These are phyloP conservation scores for Aspergillus awamori DNA, from an alignment of 2,329 filamentous ascomycete species.

Conservation along the genomic window DNA sequence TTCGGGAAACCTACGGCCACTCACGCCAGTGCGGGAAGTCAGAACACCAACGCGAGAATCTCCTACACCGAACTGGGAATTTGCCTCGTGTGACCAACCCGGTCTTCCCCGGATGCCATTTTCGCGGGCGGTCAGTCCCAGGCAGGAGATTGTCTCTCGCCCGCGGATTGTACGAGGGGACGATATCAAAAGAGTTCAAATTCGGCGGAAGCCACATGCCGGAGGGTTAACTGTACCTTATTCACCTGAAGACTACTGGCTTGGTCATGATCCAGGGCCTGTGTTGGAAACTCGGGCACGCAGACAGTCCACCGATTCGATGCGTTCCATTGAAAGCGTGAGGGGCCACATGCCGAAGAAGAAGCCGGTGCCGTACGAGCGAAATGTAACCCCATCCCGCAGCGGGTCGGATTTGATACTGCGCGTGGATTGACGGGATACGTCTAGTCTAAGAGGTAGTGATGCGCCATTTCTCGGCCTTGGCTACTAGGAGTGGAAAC, in stretches of 20 bases:
- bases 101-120: conserved; percentile 27
- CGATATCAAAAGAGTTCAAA: conserved; percentile 37
- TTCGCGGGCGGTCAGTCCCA: conserved; percentile 26
- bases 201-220: conserved; percentile 32
- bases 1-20: conserved; percentile 22
- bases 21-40: conserved; percentile 28
- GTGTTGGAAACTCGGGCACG: conserved; percentile 1
- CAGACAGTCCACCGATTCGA: conserved; percentile 11
- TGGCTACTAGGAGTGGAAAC: background rate
- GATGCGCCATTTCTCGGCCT: background rate
- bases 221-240: conserved; percentile 30
- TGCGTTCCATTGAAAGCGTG: conserved; percentile 10
- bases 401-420: conserved; percentile 37
- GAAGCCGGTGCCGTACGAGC: conserved; percentile 27
- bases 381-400: conserved; percentile 36
- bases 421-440: conserved; percentile 31
- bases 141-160: conserved; percentile 35
- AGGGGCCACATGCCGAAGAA: conserved; percentile 25
- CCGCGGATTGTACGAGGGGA: conserved; percentile 37
- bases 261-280: conserved; percentile 19
- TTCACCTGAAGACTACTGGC: conserved; percentile 36
- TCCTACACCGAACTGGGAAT: conserved; percentile 10
- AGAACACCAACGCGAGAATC: conserved; percentile 21
- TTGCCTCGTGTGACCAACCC: background rate
- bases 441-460: background rate